Evolutionary conservation across 1,284 basidiomycete species (phyloP), one percentile per base, ranked within the genome.

Genomic region (Prillingera fragicola): DNA sequence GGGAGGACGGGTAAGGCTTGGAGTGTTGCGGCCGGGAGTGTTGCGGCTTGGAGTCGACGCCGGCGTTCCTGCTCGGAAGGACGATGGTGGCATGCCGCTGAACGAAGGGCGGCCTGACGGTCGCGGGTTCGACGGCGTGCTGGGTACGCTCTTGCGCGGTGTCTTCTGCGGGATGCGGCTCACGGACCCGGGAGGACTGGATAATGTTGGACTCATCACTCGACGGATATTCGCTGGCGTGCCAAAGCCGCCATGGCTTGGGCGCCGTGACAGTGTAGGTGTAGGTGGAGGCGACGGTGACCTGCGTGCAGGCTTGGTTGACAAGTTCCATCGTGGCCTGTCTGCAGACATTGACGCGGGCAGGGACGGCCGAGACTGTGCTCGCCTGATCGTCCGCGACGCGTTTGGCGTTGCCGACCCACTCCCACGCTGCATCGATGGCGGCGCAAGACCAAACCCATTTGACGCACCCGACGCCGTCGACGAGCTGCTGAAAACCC

Each of bases 41-140:
- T 13, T 6, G 15, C 12, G 8, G 12, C 29, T 32, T 13, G 8
- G 26, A 8, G 33, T 31, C 1, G 59, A 57, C 15, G 60, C 60
- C 5, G 65, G 65, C 3, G 65, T 58, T 0, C 48, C 31, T 8
- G 55, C 33, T 1, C 62, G 52, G 49, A 55, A 66, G 3, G 67
- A 69, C 5, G 67, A 64, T 4, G 52, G 42, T 2, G 62, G 59
- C 18, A 41, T 38, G 8, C 57, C 43, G 25, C 37, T 10, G n/a
- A 55, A 22, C 3, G 52, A 45, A 21, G 43, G 39, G 36, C 45
- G 33, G 13, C 39, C 22, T 15, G 38, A 15, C 29, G 48, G 24
- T 13, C 33, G n/a, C 26, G 31, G 19, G 25, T 31, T 18, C 18
- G 37, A 15, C n/a, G 42, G 42, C 14, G 43, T 31, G 18, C 36